These are phyloP conservation scores for Spathaspora gorwiae DNA, from an alignment of 805 yeast species.

Conservation along the genomic window DNA sequence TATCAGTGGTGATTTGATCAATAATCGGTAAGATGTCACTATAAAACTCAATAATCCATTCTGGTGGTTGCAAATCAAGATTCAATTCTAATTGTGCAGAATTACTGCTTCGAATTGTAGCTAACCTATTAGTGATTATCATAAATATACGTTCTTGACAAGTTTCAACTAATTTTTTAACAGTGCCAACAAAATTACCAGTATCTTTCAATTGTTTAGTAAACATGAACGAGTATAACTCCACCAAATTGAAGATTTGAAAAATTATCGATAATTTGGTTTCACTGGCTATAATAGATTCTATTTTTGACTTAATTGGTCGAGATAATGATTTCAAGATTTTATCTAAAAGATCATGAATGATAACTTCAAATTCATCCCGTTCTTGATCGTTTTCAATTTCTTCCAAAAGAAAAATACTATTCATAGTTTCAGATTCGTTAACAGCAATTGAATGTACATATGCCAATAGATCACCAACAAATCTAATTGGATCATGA, in stretches of 20 bases:
- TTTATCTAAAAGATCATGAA: slow-evolving; percentile 39
- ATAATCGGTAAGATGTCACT: slow-evolving; percentile 57
- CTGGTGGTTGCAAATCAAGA: slow-evolving; percentile 73
- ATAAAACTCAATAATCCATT: slow-evolving; percentile 70
- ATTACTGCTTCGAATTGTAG: slow-evolving; percentile 30
- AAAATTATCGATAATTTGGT: slow-evolving; percentile 50
- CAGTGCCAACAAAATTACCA: slow-evolving; percentile 17
- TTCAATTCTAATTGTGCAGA: slow-evolving; percentile 38
- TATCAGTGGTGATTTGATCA: slow-evolving; percentile 32
- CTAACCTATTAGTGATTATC: slow-evolving; percentile 25
- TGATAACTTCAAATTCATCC: slow-evolving; percentile 25
- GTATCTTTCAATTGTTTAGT: slow-evolving; percentile 33
- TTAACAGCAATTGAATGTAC: slow-evolving; percentile 81
- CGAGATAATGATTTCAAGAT: slow-evolving; percentile 52
- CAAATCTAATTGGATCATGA: slow-evolving; percentile 75
- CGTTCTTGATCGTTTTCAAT: slow-evolving; percentile 15
- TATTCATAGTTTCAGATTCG: slow-evolving; percentile 72
- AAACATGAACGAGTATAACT: slow-evolving; percentile 69
- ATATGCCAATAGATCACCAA: slow-evolving; percentile 86
- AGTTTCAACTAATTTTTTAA: slow-evolving; percentile 20
- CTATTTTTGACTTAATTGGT: slow-evolving; percentile 61
- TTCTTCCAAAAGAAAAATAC: slow-evolving; percentile 42
- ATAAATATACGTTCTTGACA: slow-evolving; percentile 23
- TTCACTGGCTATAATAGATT: slow-evolving; percentile 65
- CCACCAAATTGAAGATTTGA: slow-evolving; percentile 59